Conservation (phyloP, 2,329 filamentous ascomycete genomes). For the Microcera coccophila region DNA sequence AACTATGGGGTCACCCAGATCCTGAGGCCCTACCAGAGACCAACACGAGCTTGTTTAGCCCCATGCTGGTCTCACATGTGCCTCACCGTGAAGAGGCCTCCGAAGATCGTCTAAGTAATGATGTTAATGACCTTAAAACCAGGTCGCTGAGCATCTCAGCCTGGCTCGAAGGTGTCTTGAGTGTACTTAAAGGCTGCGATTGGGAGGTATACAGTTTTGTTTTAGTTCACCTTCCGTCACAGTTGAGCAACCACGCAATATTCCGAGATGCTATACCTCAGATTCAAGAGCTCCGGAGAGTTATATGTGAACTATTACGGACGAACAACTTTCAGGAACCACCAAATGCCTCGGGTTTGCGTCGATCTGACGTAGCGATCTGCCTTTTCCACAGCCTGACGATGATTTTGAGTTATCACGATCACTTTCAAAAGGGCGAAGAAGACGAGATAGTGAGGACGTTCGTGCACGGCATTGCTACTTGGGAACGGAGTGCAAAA, state of each 20-base stretch:
- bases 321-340: slow-evolving; percentile 76
- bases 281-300: slow-evolving; percentile 68
- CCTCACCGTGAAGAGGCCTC: slow-evolving; percentile 17
- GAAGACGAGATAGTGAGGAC: slow-evolving; percentile 85
- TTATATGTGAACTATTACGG: slow-evolving; percentile 80
- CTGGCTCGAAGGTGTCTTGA: slow-evolving; percentile 75
- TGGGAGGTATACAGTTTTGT: slow-evolving; percentile 95
- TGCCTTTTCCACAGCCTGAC: slow-evolving; percentile 84
- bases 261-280: slow-evolving; percentile 72
- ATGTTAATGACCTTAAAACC: slow-evolving; percentile 30
- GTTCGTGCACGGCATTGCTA: slow-evolving; percentile 79
- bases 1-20: slow-evolving; percentile 58
- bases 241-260: slow-evolving; percentile 84
- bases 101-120: background rate
- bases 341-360: slow-evolving; percentile 70
- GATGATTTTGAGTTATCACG: slow-evolving; percentile 86
- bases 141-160: slow-evolving; percentile 55
- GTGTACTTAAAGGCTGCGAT: slow-evolving; percentile 69
- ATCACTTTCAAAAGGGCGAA: slow-evolving; percentile 76
- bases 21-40: slow-evolving; percentile 50
- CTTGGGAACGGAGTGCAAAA: slow-evolving; percentile 82
- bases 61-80: slow-evolving; percentile 45
- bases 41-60: slow-evolving; percentile 45
- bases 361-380: slow-evolving; percentile 82
- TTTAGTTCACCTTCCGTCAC: slow-evolving; percentile 78